Evolutionary conservation across 2,329 filamentous ascomycete species (phyloP).

Genomic region (Arthroderma uncinatum): DNA sequence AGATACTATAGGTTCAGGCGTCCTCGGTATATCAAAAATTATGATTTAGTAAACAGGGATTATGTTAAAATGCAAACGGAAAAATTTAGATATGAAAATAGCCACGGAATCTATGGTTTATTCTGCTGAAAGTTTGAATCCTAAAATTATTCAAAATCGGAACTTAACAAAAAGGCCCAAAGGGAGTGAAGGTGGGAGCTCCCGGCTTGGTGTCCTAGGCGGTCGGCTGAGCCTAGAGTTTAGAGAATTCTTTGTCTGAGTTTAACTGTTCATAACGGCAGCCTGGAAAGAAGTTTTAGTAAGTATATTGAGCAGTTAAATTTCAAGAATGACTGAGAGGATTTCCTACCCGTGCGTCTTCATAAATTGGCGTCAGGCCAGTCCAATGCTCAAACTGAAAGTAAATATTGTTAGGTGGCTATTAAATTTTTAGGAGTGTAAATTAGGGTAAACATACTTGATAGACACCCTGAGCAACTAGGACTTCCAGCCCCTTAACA

Average conservation of each 20-base stretch:
- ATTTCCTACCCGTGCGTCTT: not conserved
- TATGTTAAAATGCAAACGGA: not conserved
- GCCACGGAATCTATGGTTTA: not conserved
- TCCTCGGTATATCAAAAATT: not conserved
- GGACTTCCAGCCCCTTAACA: constrained; percentile 76
- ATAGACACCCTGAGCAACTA: constrained; percentile 74
- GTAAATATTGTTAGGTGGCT: not conserved
- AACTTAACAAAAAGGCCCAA: not conserved
- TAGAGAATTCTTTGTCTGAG: not conserved
- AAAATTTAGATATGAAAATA: not conserved
- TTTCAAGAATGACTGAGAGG: not conserved
- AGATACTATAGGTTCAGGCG: not conserved
- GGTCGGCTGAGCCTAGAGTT: not conserved
- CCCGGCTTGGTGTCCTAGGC: not conserved
- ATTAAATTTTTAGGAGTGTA: not conserved
- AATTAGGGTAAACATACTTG: constrained; percentile 48
- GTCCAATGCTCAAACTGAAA: constrained; percentile 1
- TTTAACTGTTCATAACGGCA: constrained; percentile 4
- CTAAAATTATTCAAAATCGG: not conserved
- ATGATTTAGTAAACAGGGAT: not conserved
- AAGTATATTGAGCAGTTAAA: not conserved
- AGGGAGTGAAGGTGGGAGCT: not conserved
- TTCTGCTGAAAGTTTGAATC: not conserved
- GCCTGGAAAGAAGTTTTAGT: not conserved
- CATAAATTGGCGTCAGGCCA: not conserved